phyloP scores from a whole-genome alignment of 179 eudicot genomes.

The Heliamphora pulchella region DNA sequence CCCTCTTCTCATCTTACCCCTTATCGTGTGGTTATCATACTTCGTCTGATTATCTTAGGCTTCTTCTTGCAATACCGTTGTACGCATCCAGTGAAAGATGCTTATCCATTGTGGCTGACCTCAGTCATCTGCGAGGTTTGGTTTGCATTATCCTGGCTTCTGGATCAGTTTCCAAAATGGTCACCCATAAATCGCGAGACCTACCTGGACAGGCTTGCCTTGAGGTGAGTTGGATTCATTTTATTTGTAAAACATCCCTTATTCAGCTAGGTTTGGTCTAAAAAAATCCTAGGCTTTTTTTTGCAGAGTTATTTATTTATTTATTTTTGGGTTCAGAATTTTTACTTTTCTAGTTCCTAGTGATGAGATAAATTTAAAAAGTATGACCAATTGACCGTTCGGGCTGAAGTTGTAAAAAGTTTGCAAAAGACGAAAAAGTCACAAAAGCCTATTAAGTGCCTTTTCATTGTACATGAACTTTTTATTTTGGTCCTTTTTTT shows the following conservation, averaged over 20 bases:
- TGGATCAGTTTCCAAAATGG: slow-evolving; percentile 92
- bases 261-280: not conserved
- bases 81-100: slow-evolving; percentile 66
- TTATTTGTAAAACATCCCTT: not conserved
- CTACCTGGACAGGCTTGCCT: slow-evolving; percentile 67
- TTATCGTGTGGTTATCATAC: slow-evolving; percentile 65
- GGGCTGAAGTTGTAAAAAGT: too few relatives aligned
- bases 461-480: too few relatives aligned
- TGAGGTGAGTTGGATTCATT: slow-evolving; percentile 43
- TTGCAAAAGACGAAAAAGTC: too few relatives aligned
- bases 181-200: slow-evolving; percentile 79
- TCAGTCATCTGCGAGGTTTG: slow-evolving; percentile 78
- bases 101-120: slow-evolving; percentile 64
- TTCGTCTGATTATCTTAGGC: slow-evolving; percentile 67
- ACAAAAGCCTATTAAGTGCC: too few relatives aligned
- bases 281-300: too few relatives aligned
- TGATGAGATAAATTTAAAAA: too few relatives aligned
- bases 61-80: slow-evolving; percentile 73
- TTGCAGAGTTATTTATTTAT: too few relatives aligned
- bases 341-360: too few relatives aligned
- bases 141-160: slow-evolving; percentile 83
- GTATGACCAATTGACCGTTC: too few relatives aligned
- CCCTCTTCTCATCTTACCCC: slow-evolving; percentile 52
- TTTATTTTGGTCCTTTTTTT: too few relatives aligned
- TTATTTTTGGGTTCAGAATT: too few relatives aligned